Conservation (phyloP, 2,329 filamentous ascomycete species). For the Mollisiaceae sp. region DNA sequence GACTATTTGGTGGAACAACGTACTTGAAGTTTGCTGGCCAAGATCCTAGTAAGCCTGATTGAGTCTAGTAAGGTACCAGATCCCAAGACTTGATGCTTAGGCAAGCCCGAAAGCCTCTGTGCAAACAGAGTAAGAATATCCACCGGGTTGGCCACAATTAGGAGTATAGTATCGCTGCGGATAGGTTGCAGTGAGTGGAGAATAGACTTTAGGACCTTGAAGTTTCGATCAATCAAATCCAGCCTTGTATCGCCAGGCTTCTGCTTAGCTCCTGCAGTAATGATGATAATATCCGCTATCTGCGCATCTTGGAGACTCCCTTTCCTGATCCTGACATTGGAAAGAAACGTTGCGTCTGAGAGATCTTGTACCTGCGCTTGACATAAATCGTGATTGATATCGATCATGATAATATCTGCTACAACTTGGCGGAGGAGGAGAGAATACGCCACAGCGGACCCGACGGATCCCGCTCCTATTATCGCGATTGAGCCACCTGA, state of each 20-base stretch:
- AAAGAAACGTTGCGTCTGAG: constrained; percentile 54
- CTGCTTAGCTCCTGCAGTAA: constrained; percentile 59
- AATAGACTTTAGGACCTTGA: constrained; percentile 53
- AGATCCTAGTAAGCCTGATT: constrained; percentile 51
- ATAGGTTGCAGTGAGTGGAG: constrained; percentile 56
- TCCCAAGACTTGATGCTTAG: constrained; percentile 55
- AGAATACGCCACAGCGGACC: constrained; percentile 55
- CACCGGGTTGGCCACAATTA: constrained; percentile 60
- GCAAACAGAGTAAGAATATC: constrained; percentile 59
- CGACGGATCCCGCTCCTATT: constrained; percentile 56
- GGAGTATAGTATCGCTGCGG: constrained; percentile 51
- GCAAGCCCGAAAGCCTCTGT: constrained; percentile 52
- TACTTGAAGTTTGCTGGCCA: constrained; percentile 48
- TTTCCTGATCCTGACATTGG: constrained; percentile 50
- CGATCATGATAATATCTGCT: constrained; percentile 58
- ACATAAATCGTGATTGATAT: constrained; percentile 52
- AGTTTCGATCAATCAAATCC: constrained; percentile 53
- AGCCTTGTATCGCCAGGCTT: constrained; percentile 47
- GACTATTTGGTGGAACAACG: constrained; percentile 39
- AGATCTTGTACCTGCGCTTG: constrained; percentile 59
- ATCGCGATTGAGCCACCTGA: constrained; percentile 48
- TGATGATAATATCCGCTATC: constrained; percentile 59
- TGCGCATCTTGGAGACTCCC: constrained; percentile 54
- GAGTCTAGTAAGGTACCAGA: constrained; percentile 60
- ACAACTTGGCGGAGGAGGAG: constrained; percentile 56